Base-by-base conservation (phyloP, 2,329 filamentous ascomycete species). In the Pleurostoma richardsiae region DNA sequence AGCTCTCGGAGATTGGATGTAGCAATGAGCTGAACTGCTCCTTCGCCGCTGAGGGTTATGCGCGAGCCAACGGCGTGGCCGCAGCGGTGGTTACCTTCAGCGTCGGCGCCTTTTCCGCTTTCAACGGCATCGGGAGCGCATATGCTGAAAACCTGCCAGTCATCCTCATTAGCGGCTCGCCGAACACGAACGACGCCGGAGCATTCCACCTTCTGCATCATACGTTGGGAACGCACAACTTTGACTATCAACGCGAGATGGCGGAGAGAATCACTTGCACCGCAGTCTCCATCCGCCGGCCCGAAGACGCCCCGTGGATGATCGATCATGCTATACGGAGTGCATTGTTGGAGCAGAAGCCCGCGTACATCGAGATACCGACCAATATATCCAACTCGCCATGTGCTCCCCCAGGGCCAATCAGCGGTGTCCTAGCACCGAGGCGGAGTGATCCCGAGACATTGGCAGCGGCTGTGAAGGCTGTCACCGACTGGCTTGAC, bases 11-110 rank as follows among this genome's bases (percentile, higher is more conserved):
- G 48, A 46, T 61, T 40, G 58, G 58, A 29, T 60, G 56, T 30
- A 52, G 56, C 36, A 61, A 61, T 46, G 59, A 61, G 54, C 58
- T 61, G 47, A 61, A 61, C 53, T 60, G 56, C 51, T 53, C 52
- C 40, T 46, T 60, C 45, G 58, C 59, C 33, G 59, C 59, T 40
- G 59, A 61, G 49, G 59, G 59, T 39, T 60, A 61, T 39, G 59
- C 58, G 46, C 57, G 59, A 33, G 54, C 55, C 46, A 55, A 56
- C 33, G 59, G 59, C 51, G 56, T 49, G 44, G 56, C 57, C 6
- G 54, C 52, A 40, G 57, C 55, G 46, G 56, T 59, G 46, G 56
- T 58, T 47, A 59, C 56, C 30, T 59, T 55, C 53, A 54, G 52
- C 38, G 56, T 59, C 39, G 56, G 56, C 19, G 56, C 52, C 49